These are phyloP conservation scores for Allodekkera sacchari DNA, from an alignment of 805 yeast species.

Conservation along the genomic window DNA sequence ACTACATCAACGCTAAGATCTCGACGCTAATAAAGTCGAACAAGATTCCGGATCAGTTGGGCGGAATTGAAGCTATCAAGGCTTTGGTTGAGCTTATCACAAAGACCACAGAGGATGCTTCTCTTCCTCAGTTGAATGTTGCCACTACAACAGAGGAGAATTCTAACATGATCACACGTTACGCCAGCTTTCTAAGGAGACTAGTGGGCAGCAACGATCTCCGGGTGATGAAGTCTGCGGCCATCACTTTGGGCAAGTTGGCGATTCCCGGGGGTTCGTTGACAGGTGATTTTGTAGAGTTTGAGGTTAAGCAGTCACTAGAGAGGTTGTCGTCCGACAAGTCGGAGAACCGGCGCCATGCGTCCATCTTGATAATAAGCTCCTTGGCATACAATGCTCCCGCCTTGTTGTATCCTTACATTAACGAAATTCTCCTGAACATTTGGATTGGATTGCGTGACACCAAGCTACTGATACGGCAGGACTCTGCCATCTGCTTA, in stretches of 20 bases:
- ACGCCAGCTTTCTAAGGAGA: slow-evolving; percentile 80
- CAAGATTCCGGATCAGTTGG: slow-evolving; percentile 65
- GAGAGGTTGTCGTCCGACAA: slow-evolving; percentile 90
- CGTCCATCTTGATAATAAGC: slow-evolving; percentile 75
- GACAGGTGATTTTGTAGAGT: slow-evolving; percentile 89
- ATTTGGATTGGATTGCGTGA: slow-evolving; percentile 88
- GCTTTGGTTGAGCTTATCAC: slow-evolving; percentile 79
- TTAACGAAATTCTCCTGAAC: slow-evolving; percentile 68
- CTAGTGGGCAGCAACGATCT: slow-evolving; percentile 76
- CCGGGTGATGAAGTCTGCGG: slow-evolving; percentile 80
- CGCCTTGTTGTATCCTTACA: slow-evolving; percentile 68
- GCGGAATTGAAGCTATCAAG: slow-evolving; percentile 88
- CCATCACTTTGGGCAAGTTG: slow-evolving; percentile 77
- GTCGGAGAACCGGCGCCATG: slow-evolving; percentile 80
- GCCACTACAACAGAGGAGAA: slow-evolving; percentile 49
- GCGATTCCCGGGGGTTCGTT: slow-evolving; percentile 86
- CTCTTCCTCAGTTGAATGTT: slow-evolving; percentile 28
- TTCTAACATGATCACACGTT: slow-evolving; percentile 81
- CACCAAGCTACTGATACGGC: slow-evolving; percentile 61
- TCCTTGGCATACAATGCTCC: slow-evolving; percentile 86
- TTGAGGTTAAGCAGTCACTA: slow-evolving; percentile 78
- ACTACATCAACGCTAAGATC: slow-evolving; percentile 78
- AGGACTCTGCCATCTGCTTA: slow-evolving; percentile 77
- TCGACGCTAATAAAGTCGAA: slow-evolving; percentile 76
- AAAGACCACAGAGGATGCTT: slow-evolving; percentile 34